Conservation (phyloP, 768 basidiomycete species). For the Candolleomyces eurysporus region DNA sequence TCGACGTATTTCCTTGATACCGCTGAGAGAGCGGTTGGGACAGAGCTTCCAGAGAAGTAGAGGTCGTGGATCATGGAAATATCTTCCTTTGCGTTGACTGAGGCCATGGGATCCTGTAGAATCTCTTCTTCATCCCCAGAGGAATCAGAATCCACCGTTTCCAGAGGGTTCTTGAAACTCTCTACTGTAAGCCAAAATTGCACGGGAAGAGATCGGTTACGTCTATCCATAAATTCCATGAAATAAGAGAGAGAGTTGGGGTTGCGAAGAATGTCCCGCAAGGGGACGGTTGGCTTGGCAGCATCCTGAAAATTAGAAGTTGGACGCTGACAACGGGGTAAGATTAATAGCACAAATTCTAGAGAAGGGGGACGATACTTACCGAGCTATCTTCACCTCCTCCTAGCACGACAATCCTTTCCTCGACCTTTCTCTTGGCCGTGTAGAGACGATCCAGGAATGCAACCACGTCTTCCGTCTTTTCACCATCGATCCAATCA, state of each 20-base stretch:
- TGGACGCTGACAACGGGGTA: not conserved
- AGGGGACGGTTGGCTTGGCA: conserved; percentile 48
- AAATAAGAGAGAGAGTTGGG: conserved; percentile 92
- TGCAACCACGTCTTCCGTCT: conserved; percentile 80
- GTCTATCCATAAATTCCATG: conserved; percentile 98
- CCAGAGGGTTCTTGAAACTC: conserved; percentile 95
- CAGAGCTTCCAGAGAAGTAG: conserved; percentile 69
- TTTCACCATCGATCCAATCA: conserved; percentile 85
- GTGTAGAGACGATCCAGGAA: conserved; percentile 87
- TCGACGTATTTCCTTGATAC: conserved; percentile 73
- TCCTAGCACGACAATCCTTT: conserved; percentile 78
- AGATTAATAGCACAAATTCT: not conserved
- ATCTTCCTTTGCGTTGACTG: conserved; percentile 76
- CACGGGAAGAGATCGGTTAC: conserved; percentile 77
- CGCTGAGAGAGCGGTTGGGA: conserved; percentile 56
- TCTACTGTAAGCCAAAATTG: conserved; percentile 99
- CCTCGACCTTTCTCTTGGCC: conserved; percentile 85
- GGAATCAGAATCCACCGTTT: conserved; percentile 73
- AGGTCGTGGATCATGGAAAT: conserved; percentile 85
- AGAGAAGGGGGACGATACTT: conserved; percentile 16
- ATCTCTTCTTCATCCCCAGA: conserved; percentile 57
- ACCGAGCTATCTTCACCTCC: conserved; percentile 59
- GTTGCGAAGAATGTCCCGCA: conserved; percentile 82
- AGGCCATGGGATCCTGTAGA: conserved; percentile 52
- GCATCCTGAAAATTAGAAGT: conserved; percentile 27